Evolutionary conservation across 2,329 filamentous ascomycete species (phyloP), one percentile per base, ranked within the genome.

Genomic region (Xylaria sp.): DNA sequence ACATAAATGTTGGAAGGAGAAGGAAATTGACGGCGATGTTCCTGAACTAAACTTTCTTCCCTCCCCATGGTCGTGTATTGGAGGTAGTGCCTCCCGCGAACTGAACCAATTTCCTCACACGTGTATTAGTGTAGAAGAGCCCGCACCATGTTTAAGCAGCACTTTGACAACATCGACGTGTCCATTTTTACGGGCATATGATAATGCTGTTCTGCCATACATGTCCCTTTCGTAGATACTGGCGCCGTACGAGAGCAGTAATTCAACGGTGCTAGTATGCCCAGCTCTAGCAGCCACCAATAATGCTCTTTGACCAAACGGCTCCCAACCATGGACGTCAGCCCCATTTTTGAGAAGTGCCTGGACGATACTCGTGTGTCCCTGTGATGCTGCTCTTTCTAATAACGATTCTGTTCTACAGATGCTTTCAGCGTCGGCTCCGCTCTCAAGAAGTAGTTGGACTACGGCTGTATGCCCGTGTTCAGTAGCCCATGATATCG

Each of bases 221-320:
- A n/a, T 3, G 10, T 21, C 16, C 18, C 2, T 9, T 5, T 9
- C 16, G 37, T n/a, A 16, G 23, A n/a, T 27, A 2, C 40, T 23
- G 8, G 47, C 57, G 12, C 48, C 40, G 16, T 48, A 16, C 2
- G 57, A 37, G 8, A 63, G 53, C 13, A 67, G 35, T 9, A 63
- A 8, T 44, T 48, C 8, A 12, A 63, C 25, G 9, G 16, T 18
- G 21, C 3, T 13, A 3, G 4, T 18, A 47, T 60, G 32, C 3
- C 57, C 35, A 5, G n/a, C 2, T n/a, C 3, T n/a, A 2, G 10
- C 13, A 9, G 51, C 61, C 4, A 0, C 0, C 0, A 4, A 13
- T 35, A 64, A 18, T 5, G 62, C 44, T 25, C 54, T 59, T 18
- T n/a, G 1, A 8, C 18, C 6, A 6, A 18, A n/a, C 6, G 16